phyloP scores from a whole-genome alignment of 2,329 filamentous ascomycete species.

The Curvularia verruculosa region DNA sequence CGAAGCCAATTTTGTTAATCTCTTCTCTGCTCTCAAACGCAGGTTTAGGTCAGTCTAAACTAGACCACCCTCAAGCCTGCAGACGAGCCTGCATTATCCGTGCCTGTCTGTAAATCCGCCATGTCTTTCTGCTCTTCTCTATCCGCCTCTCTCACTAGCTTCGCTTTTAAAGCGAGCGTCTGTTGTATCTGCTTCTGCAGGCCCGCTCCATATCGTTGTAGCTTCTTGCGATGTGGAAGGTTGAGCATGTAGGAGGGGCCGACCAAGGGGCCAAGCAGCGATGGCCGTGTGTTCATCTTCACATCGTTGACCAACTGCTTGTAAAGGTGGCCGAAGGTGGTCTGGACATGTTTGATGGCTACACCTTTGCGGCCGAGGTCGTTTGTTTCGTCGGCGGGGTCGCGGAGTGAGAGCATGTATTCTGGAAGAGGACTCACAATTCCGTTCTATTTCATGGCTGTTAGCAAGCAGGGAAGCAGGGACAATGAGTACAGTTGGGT shows the following conservation, averaged over 20 bases:
- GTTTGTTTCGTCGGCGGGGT: slow-evolving; percentile 64
- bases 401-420: slow-evolving; percentile 61
- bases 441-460: slow-evolving; percentile 18
- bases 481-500: background rate
- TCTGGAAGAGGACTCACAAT: slow-evolving; percentile 24
- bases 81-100: background rate
- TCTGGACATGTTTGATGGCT: slow-evolving; percentile 58
- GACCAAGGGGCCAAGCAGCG: slow-evolving; percentile 30
- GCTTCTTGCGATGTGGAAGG: slow-evolving; percentile 16
- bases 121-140: background rate
- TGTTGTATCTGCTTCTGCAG: slow-evolving; percentile 7
- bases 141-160: slow-evolving; percentile 18
- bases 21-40: background rate
- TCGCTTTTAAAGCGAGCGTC: slow-evolving; percentile 18
- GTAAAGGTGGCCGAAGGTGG: slow-evolving; percentile 46
- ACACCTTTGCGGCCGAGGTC: slow-evolving; percentile 60
- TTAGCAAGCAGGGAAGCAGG: slow-evolving; percentile 18
- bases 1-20: background rate
- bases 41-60: background rate
- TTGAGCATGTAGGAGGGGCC: slow-evolving; percentile 28
- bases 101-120: background rate
- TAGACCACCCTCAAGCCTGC: background rate
- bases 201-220: slow-evolving; percentile 22
- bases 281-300: slow-evolving; percentile 21
- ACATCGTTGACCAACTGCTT: slow-evolving; percentile 21